Conservation (phyloP, 1,284 basidiomycete species). For the Heterobasidion occidentale region DNA sequence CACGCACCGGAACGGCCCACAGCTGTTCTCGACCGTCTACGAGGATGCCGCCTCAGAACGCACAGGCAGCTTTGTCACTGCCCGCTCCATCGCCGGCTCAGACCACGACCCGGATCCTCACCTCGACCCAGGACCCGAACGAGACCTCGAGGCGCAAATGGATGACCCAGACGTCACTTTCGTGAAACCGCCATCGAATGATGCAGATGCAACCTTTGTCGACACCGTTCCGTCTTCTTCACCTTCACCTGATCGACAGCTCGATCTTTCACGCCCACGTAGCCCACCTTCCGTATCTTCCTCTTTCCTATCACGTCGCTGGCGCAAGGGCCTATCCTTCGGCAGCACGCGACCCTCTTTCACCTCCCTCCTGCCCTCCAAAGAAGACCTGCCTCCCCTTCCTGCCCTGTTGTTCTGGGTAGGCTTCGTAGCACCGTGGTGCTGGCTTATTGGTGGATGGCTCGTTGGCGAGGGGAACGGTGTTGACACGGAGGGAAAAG, state of each 20-base stretch:
- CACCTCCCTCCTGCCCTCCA: constrained; percentile 7
- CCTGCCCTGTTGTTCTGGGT: constrained; percentile 60
- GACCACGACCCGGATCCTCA: constrained; percentile 17
- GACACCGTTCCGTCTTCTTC: neutral
- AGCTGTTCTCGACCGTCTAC: constrained; percentile 30
- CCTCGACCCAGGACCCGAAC: neutral
- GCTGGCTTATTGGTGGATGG: constrained; percentile 70
- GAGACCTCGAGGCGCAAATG: neutral
- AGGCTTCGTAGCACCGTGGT: constrained; percentile 58
- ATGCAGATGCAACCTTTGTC: neutral
- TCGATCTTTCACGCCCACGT: neutral
- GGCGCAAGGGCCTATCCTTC: constrained; percentile 24
- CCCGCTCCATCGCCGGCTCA: constrained; percentile 33
- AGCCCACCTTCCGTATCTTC: constrained; percentile 8
- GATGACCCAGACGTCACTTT: neutral
- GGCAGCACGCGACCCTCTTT: constrained; percentile 19
- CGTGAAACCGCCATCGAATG: neutral
- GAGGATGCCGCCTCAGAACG: constrained; percentile 40
- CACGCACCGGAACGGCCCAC: constrained; percentile 23
- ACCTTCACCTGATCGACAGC: constrained; percentile 1
- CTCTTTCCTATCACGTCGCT: constrained; percentile 19
- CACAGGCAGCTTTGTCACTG: constrained; percentile 56
- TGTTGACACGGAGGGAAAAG: constrained; percentile 14
- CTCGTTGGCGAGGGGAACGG: constrained; percentile 38
- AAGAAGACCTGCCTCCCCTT: constrained; percentile 17